Evolutionary conservation across 176 grass and related monocot species (phyloP).

Genomic region (Rhynchospora pubera): DNA sequence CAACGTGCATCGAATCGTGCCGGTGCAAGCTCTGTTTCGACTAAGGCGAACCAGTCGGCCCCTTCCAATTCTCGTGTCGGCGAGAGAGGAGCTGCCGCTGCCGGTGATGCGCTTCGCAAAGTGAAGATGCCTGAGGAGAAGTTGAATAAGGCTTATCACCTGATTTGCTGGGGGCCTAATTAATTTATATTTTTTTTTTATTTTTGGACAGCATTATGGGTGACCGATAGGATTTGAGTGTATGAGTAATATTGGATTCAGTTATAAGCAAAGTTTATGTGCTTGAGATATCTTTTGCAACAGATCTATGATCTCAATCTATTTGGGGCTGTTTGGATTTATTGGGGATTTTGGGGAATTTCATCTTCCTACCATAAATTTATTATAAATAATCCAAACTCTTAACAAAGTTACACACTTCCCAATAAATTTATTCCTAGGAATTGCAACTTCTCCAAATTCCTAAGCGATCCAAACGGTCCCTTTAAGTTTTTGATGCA

Average conservation of each 20-base stretch:
- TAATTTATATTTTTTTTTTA: background rate
- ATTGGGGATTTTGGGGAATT: no score
- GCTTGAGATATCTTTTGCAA: background rate
- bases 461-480: no score
- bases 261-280: background rate
- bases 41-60: background rate
- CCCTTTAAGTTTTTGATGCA: background rate
- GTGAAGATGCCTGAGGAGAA: slow-evolving; percentile 36
- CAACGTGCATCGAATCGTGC: slow-evolving; percentile 15
- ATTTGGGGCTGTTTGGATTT: no score
- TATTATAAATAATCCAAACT: no score
- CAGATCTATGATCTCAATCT: background rate
- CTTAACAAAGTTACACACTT: no score
- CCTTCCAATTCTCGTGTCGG: background rate
- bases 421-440: no score
- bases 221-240: no score
- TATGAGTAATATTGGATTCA: no score
- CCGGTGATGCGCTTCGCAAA: background rate
- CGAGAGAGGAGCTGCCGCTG: background rate
- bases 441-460: no score
- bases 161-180: slow-evolving; percentile 69
- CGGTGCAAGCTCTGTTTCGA: slow-evolving; percentile 14
- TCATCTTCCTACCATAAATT: no score
- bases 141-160: slow-evolving; percentile 52
- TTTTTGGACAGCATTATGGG: no score